These are phyloP conservation scores for Termitomyces sp. DNA, from an alignment of 768 basidiomycete genomes.

Conservation along the genomic window DNA sequence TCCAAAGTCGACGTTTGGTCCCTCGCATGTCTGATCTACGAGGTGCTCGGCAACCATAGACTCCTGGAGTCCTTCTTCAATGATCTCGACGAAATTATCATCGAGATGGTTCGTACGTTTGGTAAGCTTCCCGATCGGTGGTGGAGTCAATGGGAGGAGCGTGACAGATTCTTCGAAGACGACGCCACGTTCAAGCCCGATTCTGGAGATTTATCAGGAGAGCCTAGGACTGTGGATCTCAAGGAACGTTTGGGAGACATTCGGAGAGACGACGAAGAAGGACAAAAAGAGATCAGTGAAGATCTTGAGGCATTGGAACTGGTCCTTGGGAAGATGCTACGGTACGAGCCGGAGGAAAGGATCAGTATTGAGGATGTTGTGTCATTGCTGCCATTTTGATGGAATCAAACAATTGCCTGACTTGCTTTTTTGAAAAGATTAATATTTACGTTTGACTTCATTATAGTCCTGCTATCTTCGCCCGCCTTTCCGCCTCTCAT, in stretches of 20 bases:
- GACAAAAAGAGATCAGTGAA: slow-evolving; percentile 13
- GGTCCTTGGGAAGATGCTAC: not conserved
- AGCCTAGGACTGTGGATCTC: slow-evolving; percentile 3
- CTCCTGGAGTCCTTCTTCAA: slow-evolving; percentile 2
- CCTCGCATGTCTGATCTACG: slow-evolving; percentile 1
- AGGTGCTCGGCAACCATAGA: slow-evolving; percentile 3
- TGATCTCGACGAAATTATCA: slow-evolving; percentile 2
- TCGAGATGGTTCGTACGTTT: slow-evolving; percentile 5
- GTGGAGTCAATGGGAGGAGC: not conserved
- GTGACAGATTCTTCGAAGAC: slow-evolving; percentile 1
- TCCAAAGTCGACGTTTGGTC: slow-evolving; percentile 2
- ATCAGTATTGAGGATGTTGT: slow-evolving; percentile 5
- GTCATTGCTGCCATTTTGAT: slow-evolving; percentile 1
- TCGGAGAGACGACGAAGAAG: not conserved
- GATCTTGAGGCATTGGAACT: not conserved
- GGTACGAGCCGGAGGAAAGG: slow-evolving; percentile 5
- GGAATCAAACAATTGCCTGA: not conserved
- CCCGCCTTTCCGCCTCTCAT: no score
- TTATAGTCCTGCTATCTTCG: no score
- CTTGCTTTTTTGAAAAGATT: no score
- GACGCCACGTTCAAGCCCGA: not conserved
- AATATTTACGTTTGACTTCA: no score
- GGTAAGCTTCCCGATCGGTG: slow-evolving; percentile 4
- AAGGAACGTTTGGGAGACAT: slow-evolving; percentile 2
- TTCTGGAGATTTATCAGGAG: slow-evolving; percentile 2